Evolutionary conservation across 345 rosid genomes (phyloP).

Genomic region (Citrus hindsii): DNA sequence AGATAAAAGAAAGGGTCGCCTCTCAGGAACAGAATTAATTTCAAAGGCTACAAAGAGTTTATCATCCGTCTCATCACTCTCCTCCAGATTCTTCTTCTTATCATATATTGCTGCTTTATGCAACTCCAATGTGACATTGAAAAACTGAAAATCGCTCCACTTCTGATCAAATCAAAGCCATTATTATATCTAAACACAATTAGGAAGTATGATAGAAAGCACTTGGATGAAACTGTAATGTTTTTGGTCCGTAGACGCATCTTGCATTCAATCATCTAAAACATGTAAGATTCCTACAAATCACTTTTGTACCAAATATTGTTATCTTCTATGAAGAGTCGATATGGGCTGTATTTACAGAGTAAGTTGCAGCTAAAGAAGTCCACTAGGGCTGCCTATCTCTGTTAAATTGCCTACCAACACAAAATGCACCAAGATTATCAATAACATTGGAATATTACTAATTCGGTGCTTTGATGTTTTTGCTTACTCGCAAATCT

Average conservation of each 20-base stretch:
- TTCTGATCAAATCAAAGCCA: slow-evolving; percentile 23
- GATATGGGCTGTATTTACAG: neutral
- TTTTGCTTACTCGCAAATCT: too few relatives aligned
- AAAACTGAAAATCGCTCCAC: slow-evolving; percentile 28
- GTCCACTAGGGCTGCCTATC: neutral
- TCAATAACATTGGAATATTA: too few relatives aligned
- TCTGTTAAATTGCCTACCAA: neutral
- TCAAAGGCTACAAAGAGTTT: slow-evolving; percentile 27
- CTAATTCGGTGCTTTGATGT: too few relatives aligned
- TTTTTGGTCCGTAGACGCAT: neutral
- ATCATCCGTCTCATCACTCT: slow-evolving; percentile 6
- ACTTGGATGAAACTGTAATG: neutral
- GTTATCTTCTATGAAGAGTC: neutral
- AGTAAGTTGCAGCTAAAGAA: neutral
- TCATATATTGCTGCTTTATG: slow-evolving; percentile 15
- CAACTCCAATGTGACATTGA: slow-evolving; percentile 22
- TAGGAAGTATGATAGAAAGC: neutral
- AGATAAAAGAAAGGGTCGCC: slow-evolving; percentile 35
- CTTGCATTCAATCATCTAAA: neutral
- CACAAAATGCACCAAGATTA: too few relatives aligned
- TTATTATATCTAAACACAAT: neutral
- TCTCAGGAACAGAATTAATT: slow-evolving; percentile 16
- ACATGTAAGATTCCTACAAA: neutral
- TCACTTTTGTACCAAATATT: neutral
- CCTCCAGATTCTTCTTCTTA: neutral